Base-by-base conservation (phyloP, 805 yeast genomes). In the Jamesozyma rosinii region DNA sequence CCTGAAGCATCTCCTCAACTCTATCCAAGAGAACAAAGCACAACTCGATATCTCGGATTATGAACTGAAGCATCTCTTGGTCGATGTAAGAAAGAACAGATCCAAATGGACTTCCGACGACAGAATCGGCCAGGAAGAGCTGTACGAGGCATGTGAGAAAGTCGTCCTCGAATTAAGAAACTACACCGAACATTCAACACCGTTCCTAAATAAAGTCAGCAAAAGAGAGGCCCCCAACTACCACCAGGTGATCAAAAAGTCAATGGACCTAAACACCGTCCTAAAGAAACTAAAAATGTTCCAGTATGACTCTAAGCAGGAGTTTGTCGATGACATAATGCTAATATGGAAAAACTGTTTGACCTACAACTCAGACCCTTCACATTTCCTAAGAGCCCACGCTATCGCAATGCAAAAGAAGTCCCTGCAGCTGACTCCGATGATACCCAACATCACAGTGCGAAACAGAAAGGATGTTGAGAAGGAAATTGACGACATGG, bases 31-130 rank as follows among this genome's bases (percentile, higher is more conserved):
- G 21, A 78, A 83, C 46, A 76, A 95, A 53, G 85, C 86, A n/a
- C 75, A 77, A 46, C 67, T 90, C 44, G 70, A 72, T 17, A 68
- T 92, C 27, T 79, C 86, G 10, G 97, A 90, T 55, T 69, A 76
- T 44, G 97, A 92, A 59, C 74, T 92, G 44, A 77, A 90, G 46
- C 83, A 83, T 47, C 69, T 92, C 49, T 81, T 92, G 42, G 76
- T 85, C 74, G 98, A 92, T 58, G 97, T 92, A 9, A 73, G 97
- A 40, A 92, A 89, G 54, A 90, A 89, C 58, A 70, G 97, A 46
- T 94, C 97, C 0, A 92, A 92, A 64, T 92, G 98, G 99, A 94
- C 97, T 8, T 85, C 85, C 45, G 97, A 92, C 58, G 95, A 89
- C 45, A 74, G 84, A 48, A 80, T 92, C 36, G 99, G 99, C 5